These are phyloP conservation scores for Stromatinia cepivora DNA, from an alignment of 2,329 filamentous ascomycete genomes.

Conservation along the genomic window DNA sequence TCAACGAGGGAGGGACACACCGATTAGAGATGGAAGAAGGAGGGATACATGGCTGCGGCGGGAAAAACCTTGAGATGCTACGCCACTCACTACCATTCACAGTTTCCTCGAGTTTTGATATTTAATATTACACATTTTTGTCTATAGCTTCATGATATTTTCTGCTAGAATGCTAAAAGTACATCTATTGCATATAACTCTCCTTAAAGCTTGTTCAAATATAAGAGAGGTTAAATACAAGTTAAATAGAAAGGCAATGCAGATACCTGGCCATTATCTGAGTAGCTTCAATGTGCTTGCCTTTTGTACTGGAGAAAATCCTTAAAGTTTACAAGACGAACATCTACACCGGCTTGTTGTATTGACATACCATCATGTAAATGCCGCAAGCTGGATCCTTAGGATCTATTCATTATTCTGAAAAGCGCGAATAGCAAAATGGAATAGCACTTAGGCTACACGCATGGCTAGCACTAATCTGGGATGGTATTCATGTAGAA, in stretches of 20 bases:
- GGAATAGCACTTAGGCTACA: too few relatives aligned
- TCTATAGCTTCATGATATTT: background rate
- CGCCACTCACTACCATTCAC: background rate
- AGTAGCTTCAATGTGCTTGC: background rate
- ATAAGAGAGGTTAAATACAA: background rate
- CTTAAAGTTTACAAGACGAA: too few relatives aligned
- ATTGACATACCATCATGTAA: too few relatives aligned
- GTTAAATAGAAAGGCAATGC: background rate
- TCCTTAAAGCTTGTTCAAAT: background rate
- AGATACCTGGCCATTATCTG: background rate
- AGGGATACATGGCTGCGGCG: slow-evolving; percentile 11
- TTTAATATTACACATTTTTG: background rate
- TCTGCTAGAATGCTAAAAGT: background rate
- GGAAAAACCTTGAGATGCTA: background rate
- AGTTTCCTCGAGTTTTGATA: background rate
- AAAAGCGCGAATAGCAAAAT: too few relatives aligned
- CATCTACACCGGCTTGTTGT: too few relatives aligned
- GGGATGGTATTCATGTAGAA: too few relatives aligned
- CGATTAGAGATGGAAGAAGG: slow-evolving; percentile 8
- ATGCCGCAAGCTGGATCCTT: too few relatives aligned
- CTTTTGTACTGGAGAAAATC: too few relatives aligned
- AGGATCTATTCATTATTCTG: too few relatives aligned
- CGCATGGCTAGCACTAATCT: too few relatives aligned
- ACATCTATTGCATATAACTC: background rate
- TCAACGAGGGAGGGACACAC: background rate